Evolutionary conservation across 2,329 filamentous ascomycete genomes (phyloP), one percentile per base, ranked within the genome.

Genomic region (Arthrobotrys megalospora): DNA sequence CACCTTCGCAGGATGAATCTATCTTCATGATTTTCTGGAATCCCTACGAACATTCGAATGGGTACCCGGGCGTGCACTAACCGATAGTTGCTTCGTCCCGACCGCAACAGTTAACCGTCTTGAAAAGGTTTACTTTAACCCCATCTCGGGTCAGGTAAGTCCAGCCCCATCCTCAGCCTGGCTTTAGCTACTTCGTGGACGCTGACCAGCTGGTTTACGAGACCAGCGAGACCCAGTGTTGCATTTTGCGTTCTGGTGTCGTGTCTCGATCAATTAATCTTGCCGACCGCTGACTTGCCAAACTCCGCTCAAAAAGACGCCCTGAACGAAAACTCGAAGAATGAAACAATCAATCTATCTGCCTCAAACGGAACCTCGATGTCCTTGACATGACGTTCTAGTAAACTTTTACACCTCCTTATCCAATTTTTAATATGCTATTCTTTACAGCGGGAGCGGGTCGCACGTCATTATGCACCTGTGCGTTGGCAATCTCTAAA

Each of bases 401-500:
- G 60, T 73, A 66, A 73, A 50, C 72, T 69, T 66, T 69, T 64
- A 50, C 47, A 32, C 32, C 47, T 48, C 21, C 63, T 52, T 55
- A 21, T 48, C 34, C 38, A 64, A 65, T 50, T 65, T 58, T 65
- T 58, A 65, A n/a, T 60, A 53, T 60, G 63, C 53, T 65, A 69
- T 63, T 76, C 58, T 38, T 68, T 53, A 67, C 67, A 60, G 67
- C 75, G 75, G 75, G 75, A 78, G 75, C 75, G 75, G 75, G 65
- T 68, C 45, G 67, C 75, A 78, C 75, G 75, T 72, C 75, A 78
- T 78, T 21, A 73, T 78, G 75, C 75, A 78, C 58, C 75, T 72
- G 62, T 78, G 75, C 67, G 75, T 78, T 78, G 75, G 67, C 75
- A 78, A 43, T 58, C 45, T 64, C 16, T 7, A 48, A 69, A 48